phyloP scores from a whole-genome alignment of 2,329 filamentous ascomycete genomes.

The Calonectria pteridis region DNA sequence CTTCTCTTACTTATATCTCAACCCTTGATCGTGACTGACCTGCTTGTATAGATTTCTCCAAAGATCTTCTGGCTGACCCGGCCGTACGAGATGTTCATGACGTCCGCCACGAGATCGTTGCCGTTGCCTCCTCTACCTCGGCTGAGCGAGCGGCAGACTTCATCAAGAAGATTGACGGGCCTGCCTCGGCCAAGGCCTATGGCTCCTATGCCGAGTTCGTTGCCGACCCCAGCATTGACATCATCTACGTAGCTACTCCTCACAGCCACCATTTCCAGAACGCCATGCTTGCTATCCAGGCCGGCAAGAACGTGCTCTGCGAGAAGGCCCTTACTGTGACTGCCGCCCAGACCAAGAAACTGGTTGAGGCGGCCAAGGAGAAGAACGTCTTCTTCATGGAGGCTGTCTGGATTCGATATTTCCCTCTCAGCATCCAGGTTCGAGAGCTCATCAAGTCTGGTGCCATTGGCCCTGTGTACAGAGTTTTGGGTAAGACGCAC shows the following conservation, averaged over 20 bases:
- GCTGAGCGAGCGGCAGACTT: conserved; percentile 78
- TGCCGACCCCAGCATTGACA: conserved; percentile 81
- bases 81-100: conserved; percentile 76
- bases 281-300: conserved; percentile 83
- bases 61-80: conserved; percentile 83
- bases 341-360: conserved; percentile 78
- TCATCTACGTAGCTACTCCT: conserved; percentile 90
- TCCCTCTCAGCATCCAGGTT: conserved; percentile 84
- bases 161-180: conserved; percentile 77
- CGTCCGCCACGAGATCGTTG: conserved; percentile 81
- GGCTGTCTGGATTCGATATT: conserved; percentile 91
- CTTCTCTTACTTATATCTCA: background rate
- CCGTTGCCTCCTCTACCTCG: conserved; percentile 84
- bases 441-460: conserved; percentile 72
- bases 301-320: conserved; percentile 89
- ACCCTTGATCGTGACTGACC: background rate
- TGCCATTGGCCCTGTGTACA: conserved; percentile 71
- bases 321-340: conserved; percentile 93
- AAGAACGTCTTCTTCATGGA: conserved; percentile 87
- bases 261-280: conserved; percentile 96
- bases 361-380: conserved; percentile 77
- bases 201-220: conserved; percentile 87
- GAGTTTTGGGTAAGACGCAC: conserved; percentile 62
- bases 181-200: conserved; percentile 77
- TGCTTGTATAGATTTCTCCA: conserved; percentile 71